Base-by-base conservation (phyloP, 2,329 filamentous ascomycete genomes). In the Penicillium sp. region DNA sequence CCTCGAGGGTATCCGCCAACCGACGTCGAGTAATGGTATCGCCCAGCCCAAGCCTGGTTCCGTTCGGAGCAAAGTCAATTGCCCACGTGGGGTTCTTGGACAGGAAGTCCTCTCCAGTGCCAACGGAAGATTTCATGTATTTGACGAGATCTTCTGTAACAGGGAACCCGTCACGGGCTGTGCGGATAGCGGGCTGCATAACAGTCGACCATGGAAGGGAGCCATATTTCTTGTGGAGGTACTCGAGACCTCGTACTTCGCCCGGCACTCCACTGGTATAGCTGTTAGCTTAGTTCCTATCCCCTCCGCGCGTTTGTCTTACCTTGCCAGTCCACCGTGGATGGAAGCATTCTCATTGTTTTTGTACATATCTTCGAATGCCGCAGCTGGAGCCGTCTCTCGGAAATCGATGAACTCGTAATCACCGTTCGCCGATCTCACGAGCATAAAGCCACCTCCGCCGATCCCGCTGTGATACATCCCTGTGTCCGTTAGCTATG, bases 391-490 rank as follows among this genome's bases (percentile, higher is more conserved):
- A 0, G 93, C 93, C 0, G 88, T 85, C 72, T 97, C 93, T 45
- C 93, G 82, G 69, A 96, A 97, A 74, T 97, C 93, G 63, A 97
- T 86, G 56, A 87, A 87, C 69, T 96, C 91, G 69, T 92, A 95
- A 18, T 79, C 79, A n/a, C 91, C 91, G 56, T 90, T 79, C 16
- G 84, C 76, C 34, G 85, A 81, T 46, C 90, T 86, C 5, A 96
- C 84, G 5, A 96, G 80, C 82, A 92, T 89, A 75, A 97, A 97
- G 2, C 93, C 93, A 39, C 93, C 93, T 7, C 93, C 93, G 20
- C 90, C 92, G 57, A 97, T 88, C 16, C 93, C 92, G 39, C 76
- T 80, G 71, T 92, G 89, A 64, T 90, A 89, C 85, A 89, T 89
- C 54, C 82, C 79, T 81, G n/a, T 18, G 10, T 22, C 9, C 9